A percentile compares a stretch with the other conserved stretches of the same genome.
Evolutionary conservation across 371 early-diverging fungal species (phyloP).

Genomic region (Batrachochytrium dendrobatidis): DNA sequence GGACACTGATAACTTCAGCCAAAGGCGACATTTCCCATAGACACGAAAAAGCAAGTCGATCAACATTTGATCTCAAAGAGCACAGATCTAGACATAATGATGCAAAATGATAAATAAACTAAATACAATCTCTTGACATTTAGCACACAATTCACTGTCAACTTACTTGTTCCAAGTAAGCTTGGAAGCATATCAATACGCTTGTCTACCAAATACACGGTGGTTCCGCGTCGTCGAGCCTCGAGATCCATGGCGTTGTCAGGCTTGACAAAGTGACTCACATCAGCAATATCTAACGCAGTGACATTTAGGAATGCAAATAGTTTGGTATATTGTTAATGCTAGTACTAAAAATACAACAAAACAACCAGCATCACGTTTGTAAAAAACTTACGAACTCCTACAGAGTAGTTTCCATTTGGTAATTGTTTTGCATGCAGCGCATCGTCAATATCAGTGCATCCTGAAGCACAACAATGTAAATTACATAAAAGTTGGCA

Average conservation of each 20-base stretch:
- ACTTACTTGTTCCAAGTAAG: conserved; percentile 71
- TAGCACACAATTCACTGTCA: neutral
- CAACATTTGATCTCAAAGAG: conserved; percentile 83
- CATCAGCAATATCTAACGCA: conserved; percentile 90
- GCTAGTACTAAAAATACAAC: neutral
- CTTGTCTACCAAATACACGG: conserved; percentile 91
- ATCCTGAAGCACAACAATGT: conserved; percentile 44
- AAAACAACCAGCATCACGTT: neutral
- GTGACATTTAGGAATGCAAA: conserved; percentile 20
- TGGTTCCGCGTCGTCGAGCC: conserved; percentile 85
- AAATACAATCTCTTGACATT: neutral
- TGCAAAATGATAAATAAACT: conserved; percentile 1
- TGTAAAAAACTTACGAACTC: conserved; percentile 64
- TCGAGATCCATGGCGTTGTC: conserved; percentile 81
- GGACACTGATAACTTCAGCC: conserved; percentile 66
- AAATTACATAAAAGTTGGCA: neutral
- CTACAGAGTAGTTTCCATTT: conserved; percentile 86
- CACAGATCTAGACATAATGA: conserved; percentile 79
- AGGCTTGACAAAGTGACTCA: conserved; percentile 89
- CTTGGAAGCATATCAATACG: conserved; percentile 96
- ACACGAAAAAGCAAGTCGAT: conserved; percentile 87
- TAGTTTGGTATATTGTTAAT: neutral
- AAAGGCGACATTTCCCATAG: conserved; percentile 66
- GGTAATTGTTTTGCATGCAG: conserved; percentile 76
- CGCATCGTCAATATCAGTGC: conserved; percentile 99